Percentiles rank a stretch among this genome's conserved stretches.
Conservation (phyloP, 1,284 basidiomycete species). For the Pseudozyma pruni region DNA sequence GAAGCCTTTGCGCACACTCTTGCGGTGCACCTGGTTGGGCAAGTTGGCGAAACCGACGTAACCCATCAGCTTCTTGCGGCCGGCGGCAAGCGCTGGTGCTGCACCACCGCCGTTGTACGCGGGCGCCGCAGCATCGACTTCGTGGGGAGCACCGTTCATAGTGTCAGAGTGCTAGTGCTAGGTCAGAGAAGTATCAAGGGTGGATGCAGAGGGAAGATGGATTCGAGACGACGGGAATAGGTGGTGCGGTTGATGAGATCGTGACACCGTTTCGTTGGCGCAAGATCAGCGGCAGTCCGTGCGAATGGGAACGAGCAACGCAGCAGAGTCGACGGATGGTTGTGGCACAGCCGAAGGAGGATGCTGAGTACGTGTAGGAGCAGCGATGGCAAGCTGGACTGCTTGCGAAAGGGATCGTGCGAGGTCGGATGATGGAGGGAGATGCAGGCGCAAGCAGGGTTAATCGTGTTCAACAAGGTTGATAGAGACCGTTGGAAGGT, state of each 20-base stretch:
- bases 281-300: too few relatives aligned
- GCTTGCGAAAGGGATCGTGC: slow-evolving; percentile 6
- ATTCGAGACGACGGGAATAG: too few relatives aligned
- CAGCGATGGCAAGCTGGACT: slow-evolving; percentile 15
- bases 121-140: slow-evolving; percentile 15
- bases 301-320: slow-evolving; percentile 1
- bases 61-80: slow-evolving; percentile 61
- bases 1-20: slow-evolving; percentile 65
- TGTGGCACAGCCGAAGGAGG: neutral
- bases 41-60: slow-evolving; percentile 67
- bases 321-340: neutral
- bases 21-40: slow-evolving; percentile 66
- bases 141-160: slow-evolving; percentile 33
- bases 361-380: neutral
- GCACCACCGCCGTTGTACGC: slow-evolving; percentile 9
- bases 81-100: slow-evolving; percentile 15
- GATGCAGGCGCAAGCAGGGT: slow-evolving; percentile 14
- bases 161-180: too few relatives aligned
- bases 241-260: too few relatives aligned
- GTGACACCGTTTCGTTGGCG: too few relatives aligned
- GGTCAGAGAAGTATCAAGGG: too few relatives aligned
- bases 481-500: slow-evolving; percentile 15
- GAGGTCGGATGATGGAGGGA: slow-evolving; percentile 14
- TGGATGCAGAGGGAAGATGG: neutral
- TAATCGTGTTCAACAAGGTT: too few relatives aligned